These are phyloP conservation scores for Rhodotorula toruloides DNA, from an alignment of 768 basidiomycete species.

Conservation along the genomic window DNA sequence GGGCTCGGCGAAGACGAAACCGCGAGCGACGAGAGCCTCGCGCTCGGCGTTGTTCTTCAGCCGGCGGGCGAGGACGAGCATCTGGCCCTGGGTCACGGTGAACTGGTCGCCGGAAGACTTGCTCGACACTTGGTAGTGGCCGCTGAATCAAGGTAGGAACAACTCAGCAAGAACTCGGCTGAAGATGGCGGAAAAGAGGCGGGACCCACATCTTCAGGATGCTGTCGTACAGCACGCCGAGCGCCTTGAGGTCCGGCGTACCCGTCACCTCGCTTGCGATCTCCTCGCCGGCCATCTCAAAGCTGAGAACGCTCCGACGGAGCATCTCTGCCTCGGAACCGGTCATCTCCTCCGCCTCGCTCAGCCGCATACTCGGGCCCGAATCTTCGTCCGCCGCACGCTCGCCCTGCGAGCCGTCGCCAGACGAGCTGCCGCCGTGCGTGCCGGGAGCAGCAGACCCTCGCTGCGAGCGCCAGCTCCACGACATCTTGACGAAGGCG, in stretches of 20 bases:
- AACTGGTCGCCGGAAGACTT: conserved; percentile 29
- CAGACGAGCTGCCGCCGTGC: neutral
- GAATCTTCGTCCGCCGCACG: neutral
- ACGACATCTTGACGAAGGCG: conserved; percentile 28
- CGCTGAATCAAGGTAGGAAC: neutral
- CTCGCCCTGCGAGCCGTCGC: neutral
- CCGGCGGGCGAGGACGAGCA: conserved; percentile 33
- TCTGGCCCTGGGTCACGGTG: conserved; percentile 34
- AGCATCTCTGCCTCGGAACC: conserved; percentile 6
- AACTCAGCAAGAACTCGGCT: neutral
- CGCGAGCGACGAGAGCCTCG: conserved; percentile 25
- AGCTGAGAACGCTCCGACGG: conserved; percentile 18
- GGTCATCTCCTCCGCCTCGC: conserved; percentile 3
- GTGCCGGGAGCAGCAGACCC: neutral
- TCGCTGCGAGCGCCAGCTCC: conserved; percentile 16
- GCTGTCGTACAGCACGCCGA: conserved; percentile 29
- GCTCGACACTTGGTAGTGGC: conserved; percentile 32
- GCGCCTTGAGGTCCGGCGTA: conserved; percentile 2
- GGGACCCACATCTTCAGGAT: conserved; percentile 32
- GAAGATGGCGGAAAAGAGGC: neutral
- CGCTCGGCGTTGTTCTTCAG: conserved; percentile 29
- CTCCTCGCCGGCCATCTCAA: conserved; percentile 32
- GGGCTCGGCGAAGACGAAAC: conserved; percentile 34
- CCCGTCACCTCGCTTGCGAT: conserved; percentile 15
- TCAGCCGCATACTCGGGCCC: neutral